These are phyloP conservation scores for Suillus spraguei DNA, from an alignment of 768 basidiomycete species.

Conservation along the genomic window DNA sequence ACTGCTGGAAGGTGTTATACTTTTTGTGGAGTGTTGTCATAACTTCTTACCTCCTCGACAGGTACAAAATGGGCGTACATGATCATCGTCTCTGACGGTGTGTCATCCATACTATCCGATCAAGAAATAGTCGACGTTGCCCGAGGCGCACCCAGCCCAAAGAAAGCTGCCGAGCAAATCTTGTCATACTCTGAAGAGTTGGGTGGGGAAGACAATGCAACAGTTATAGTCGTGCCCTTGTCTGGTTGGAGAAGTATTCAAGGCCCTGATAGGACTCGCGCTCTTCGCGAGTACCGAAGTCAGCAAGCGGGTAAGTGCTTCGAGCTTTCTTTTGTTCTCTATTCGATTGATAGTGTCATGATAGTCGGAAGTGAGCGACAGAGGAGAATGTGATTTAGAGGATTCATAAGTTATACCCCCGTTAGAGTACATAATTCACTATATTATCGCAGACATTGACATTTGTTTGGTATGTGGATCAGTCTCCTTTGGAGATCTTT, in stretches of 20 bases:
- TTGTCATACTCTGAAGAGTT: conserved; percentile 86
- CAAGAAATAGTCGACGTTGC: conserved; percentile 94
- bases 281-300: conserved; percentile 79
- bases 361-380: conserved; percentile 69
- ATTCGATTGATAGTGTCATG: conserved; percentile 11
- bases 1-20: conserved; percentile 65
- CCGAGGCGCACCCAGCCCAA: conserved; percentile 69
- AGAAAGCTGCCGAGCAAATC: conserved; percentile 80
- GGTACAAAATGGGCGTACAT: conserved; percentile 86
- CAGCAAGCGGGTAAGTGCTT: conserved; percentile 56
- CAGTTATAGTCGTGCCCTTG: conserved; percentile 87
- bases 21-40: conserved; percentile 4
- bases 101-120: conserved; percentile 89
- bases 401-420: conserved; percentile 2
- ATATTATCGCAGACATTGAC: conserved; percentile 8
- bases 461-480: neutral
- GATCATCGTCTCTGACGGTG: conserved; percentile 90
- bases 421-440: conserved; percentile 10
- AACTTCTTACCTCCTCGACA: conserved; percentile 30
- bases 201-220: conserved; percentile 85
- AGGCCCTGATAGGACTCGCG: conserved; percentile 82
- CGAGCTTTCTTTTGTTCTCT: neutral
- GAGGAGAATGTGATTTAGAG: conserved; percentile 54
- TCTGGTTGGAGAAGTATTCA: conserved; percentile 86
- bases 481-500: conserved; percentile 15